phyloP scores from a whole-genome alignment of 2,329 filamentous ascomycete genomes.

The Xylariaceae sp. region DNA sequence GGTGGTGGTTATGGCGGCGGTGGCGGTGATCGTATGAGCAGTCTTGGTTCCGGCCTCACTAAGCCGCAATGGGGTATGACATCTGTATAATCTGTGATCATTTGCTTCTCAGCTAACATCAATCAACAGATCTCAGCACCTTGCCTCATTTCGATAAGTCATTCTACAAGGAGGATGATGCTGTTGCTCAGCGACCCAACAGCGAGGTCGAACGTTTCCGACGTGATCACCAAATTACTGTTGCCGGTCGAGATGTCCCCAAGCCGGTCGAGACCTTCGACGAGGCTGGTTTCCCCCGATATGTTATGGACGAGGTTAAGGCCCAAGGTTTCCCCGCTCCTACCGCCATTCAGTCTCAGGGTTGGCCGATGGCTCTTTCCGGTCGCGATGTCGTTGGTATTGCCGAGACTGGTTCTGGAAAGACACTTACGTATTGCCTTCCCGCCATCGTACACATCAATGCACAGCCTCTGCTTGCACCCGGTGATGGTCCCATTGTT shows the following conservation, averaged over 20 bases:
- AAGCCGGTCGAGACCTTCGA: conserved; percentile 97
- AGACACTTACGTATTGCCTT: conserved; percentile 97
- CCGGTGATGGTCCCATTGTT: conserved; percentile 95
- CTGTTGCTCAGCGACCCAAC: conserved; percentile 74
- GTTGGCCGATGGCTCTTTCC: conserved; percentile 98
- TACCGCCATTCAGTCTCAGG: conserved; percentile 96
- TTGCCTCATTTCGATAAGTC: conserved; percentile 98
- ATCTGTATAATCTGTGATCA: conserved; percentile 16
- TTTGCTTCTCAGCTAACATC: conserved; percentile 35
- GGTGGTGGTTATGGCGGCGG: conserved; percentile 64
- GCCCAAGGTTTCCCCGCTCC: conserved; percentile 93
- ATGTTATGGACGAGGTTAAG: conserved; percentile 99
- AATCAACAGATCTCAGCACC: conserved; percentile 67
- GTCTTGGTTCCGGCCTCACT: conserved; percentile 86
- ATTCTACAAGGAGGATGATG: conserved; percentile 95
- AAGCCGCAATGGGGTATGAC: conserved; percentile 85
- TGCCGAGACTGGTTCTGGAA: conserved; percentile 98
- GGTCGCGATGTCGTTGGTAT: conserved; percentile 99
- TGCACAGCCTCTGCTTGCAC: conserved; percentile 92
- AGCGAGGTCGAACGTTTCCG: conserved; percentile 90
- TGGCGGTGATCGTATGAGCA: conserved; percentile 90
- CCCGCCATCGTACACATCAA: conserved; percentile 99
- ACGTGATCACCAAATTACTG: conserved; percentile 80
- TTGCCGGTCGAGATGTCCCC: conserved; percentile 81
- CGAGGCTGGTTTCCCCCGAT: conserved; percentile 94